phyloP scores from a whole-genome alignment of 768 basidiomycete genomes.

The Pleurotus djamor region DNA sequence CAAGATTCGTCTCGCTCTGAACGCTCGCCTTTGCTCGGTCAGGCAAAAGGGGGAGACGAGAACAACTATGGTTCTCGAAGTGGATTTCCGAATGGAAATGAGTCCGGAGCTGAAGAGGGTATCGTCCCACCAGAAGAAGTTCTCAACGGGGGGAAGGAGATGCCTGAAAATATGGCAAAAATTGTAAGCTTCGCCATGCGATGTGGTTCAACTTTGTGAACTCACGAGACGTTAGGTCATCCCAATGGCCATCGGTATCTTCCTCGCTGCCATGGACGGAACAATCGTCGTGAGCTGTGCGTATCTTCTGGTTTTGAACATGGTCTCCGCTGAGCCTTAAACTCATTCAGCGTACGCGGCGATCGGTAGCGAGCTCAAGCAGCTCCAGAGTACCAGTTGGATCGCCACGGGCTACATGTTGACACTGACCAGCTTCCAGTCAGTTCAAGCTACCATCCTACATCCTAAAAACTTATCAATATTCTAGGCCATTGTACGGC shows the following conservation, averaged over 20 bases:
- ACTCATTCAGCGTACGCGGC: constrained; percentile 35
- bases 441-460: constrained; percentile 12
- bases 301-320: constrained; percentile 6
- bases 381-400: constrained; percentile 67
- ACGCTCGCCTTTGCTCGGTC: too few relatives aligned
- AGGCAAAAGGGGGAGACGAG: too few relatives aligned
- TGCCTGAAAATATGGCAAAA: too few relatives aligned
- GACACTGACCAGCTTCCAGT: constrained; percentile 63
- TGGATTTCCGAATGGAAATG: too few relatives aligned
- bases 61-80: too few relatives aligned
- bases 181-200: too few relatives aligned
- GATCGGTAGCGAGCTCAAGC: constrained; percentile 57
- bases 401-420: constrained; percentile 64
- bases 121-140: too few relatives aligned
- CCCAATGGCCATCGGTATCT: constrained; percentile 47
- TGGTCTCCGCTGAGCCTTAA: constrained; percentile 14
- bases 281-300: constrained; percentile 48
- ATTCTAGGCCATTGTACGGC: constrained; percentile 54
- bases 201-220: too few relatives aligned
- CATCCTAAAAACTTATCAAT: neutral
- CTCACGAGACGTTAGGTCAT: constrained; percentile 26
- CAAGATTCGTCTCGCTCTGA: too few relatives aligned
- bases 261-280: constrained; percentile 46
- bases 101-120: too few relatives aligned
- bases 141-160: too few relatives aligned